Base-by-base conservation (phyloP, 2,329 filamentous ascomycete species). In the Fusarium sp. region DNA sequence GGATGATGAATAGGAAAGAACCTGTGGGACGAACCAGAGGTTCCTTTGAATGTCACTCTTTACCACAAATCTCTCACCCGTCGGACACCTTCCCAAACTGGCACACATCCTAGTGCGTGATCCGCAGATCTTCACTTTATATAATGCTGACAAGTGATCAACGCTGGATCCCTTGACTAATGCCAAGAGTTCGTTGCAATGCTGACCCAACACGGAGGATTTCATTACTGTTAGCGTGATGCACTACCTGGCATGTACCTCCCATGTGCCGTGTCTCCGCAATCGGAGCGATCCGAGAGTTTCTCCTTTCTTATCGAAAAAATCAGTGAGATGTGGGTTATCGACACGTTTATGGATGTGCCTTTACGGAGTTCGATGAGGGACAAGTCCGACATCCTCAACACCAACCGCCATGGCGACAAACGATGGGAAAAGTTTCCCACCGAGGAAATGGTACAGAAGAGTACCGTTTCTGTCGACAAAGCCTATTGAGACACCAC, bases 361-460 rank as follows among this genome's bases (percentile, higher is more conserved):
- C 33, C 13, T 20, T 16, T 10, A 35, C 24, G 48, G 37, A 43
- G 39, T 22, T 43, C 2, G n/a, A 43, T 16, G 43, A 45, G 24
- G 18, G 20, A 33, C 35, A 43, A 7, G 33, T 52, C n/a, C 35
- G 22, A 29, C 56, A 29, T 31, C 9, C 27, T 39, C 52, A 22
- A 11, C 59, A 13, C 16, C 61, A 45, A 39, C 33, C 58, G 31
- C 62, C 61, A 81, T 81, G 79, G 67, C 73, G 10, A 76, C 48
- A 60, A 74, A 65, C 41, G 69, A 77, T 52, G 74, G 70, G 48
- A 77, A 75, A 50, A 72, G 59, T 27, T 81, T 81, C 45, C 74
- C 78, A 29, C 77, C 75, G 2, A 71, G 80, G 66, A 81, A 78
- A 48, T 81, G 80, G 80, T 81, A 81, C 71, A 75, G 80, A 54